Conservation (phyloP, 2,329 filamentous ascomycete genomes). For the Colletotrichum musicola region DNA sequence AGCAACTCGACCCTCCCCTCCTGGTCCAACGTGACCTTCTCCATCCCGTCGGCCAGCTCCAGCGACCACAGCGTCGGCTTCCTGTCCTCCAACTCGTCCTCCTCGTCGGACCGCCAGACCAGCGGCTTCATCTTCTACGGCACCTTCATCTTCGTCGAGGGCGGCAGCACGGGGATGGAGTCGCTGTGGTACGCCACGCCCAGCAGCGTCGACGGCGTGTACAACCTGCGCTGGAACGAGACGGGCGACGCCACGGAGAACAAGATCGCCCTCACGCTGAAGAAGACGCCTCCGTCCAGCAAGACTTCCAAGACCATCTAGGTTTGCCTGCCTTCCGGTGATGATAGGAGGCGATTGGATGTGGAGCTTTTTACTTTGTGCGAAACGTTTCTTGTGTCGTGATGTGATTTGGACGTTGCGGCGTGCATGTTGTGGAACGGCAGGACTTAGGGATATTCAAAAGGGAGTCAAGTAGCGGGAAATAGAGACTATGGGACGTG, state of each 20-base stretch:
- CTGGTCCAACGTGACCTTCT: slow-evolving; percentile 45
- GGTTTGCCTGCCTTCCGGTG: background rate
- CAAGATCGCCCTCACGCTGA: slow-evolving; percentile 41
- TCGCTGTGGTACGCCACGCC: slow-evolving; percentile 44
- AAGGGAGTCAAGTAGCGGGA: background rate
- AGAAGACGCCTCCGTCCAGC: slow-evolving; percentile 39
- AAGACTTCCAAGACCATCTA: background rate
- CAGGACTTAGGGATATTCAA: background rate
- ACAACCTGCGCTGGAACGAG: slow-evolving; percentile 44
- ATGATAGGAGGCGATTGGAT: too few species aligned
- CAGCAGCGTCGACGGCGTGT: slow-evolving; percentile 37
- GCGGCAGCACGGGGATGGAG: slow-evolving; percentile 29
- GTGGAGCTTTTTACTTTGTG: background rate
- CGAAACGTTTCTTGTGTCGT: background rate
- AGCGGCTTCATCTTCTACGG: slow-evolving; percentile 46
- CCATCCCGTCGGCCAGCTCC: slow-evolving; percentile 40
- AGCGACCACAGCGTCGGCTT: slow-evolving; percentile 42
- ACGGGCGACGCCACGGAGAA: slow-evolving; percentile 33
- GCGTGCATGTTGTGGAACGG: background rate
- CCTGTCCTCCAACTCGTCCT: slow-evolving; percentile 17
- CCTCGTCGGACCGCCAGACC: slow-evolving; percentile 26
- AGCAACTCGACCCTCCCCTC: slow-evolving; percentile 24
- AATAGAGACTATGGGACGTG: background rate
- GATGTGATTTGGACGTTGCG: background rate
- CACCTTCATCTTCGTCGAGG: slow-evolving; percentile 36